A percentile compares a stretch with the other conserved stretches of the same genome.
Evolutionary conservation across 2,329 filamentous ascomycete genomes (phyloP).

Genomic region (Sclerotinia subarctica): DNA sequence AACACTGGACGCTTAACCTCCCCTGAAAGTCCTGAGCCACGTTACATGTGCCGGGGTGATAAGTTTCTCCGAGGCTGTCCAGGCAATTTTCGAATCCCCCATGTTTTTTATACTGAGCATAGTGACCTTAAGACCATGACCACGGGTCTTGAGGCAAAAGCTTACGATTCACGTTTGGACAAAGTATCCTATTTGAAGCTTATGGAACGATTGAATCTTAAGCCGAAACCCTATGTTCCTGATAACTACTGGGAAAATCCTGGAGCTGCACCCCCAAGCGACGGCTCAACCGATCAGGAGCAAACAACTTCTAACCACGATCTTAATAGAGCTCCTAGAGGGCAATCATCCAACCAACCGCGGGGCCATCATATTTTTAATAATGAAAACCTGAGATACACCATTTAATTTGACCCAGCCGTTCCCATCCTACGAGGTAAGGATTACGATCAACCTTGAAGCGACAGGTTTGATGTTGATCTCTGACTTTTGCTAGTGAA

Average conservation of each 20-base stretch:
- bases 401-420: background rate
- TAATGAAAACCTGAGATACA: background rate
- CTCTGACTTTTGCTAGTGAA: background rate
- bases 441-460: background rate
- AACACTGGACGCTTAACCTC: background rate
- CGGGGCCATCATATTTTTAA: background rate
- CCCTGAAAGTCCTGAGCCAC: background rate
- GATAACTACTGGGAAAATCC: background rate
- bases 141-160: background rate
- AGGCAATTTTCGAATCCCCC: background rate
- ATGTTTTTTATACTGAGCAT: background rate
- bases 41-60: background rate
- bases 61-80: background rate
- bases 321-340: too few species aligned
- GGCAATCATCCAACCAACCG: background rate
- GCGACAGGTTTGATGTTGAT: background rate
- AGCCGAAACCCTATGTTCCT: background rate
- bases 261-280: background rate
- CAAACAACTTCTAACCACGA: too few species aligned
- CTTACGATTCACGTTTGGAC: background rate
- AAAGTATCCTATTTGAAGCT: background rate
- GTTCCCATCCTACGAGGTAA: background rate
- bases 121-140: background rate
- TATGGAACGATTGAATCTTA: slow-evolving; percentile 7
- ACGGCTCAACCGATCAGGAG: background rate